Base-by-base conservation (phyloP, 805 yeast species). In the Candida maesae region DNA sequence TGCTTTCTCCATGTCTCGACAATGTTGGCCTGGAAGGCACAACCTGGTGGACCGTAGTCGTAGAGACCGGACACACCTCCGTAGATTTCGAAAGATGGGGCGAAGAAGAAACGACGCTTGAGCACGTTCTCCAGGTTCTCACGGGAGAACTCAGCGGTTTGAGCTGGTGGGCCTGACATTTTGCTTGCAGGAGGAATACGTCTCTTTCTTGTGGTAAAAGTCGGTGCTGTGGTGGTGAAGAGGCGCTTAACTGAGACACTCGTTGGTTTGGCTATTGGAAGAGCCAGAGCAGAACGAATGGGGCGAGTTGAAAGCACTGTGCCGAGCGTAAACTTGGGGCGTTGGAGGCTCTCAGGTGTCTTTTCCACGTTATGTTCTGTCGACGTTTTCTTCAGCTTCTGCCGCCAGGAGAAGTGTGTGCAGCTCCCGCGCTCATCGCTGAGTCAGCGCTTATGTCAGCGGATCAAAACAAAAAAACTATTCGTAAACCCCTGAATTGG, bases 1-100 rank as follows among this genome's bases (percentile, higher is more conserved):
- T 93, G 99, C 66, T 90, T 91, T 73, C 98, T 84, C 99, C 99
- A 93, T 36, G 78, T 75, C 60, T 95, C 99, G 47, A 93, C 73
- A 48, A 93, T 76, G 65, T 93, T 91, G 58, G 97, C 95, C 73
- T 91, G 98, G 68, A 93, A 78, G 11, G 98, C 95, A 72, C 98
- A 91, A 49, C 99, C 99, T 64, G 99, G 97, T 49, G 99, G 99
- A 70, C 99, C 99, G 63, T 90, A 93, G 65, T 93, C 99, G 65
- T 87, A 93, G 44, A 93, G 74, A 52, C 99, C 99, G 36, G 96
- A 86, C 34, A 93, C 98, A 65, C 99, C 99, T 54, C 99, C 99
- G 65, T 93, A 93, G 50, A 91, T 79, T 63, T 93, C 99, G 59
- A 93, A 93, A 26, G 98, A 82, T 51, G 99, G 99, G 14, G 98